phyloP scores from a whole-genome alignment of 2,329 filamentous ascomycete species.

The Penicillium paneum region DNA sequence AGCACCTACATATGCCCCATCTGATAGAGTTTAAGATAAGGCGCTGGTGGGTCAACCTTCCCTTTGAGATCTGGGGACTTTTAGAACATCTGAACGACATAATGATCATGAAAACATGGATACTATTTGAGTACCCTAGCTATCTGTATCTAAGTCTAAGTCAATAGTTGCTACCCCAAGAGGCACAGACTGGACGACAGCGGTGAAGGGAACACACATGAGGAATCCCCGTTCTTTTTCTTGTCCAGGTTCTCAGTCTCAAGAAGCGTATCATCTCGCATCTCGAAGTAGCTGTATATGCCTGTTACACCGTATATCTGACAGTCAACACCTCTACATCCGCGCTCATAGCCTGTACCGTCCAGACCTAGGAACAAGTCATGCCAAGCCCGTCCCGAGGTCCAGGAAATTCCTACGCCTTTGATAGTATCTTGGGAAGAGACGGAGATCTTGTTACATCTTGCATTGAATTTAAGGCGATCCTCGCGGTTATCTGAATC shows the following conservation, averaged over 20 bases:
- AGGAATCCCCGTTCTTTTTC: background rate
- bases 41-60: slow-evolving; percentile 12
- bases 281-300: too few relatives aligned
- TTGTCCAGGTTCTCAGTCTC: background rate
- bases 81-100: background rate
- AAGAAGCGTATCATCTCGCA: background rate
- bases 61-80: slow-evolving; percentile 4
- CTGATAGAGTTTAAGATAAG: slow-evolving; percentile 2
- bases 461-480: slow-evolving; percentile 22
- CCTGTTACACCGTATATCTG: background rate
- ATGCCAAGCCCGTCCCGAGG: slow-evolving; percentile 19
- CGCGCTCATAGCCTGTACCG: slow-evolving; percentile 9
- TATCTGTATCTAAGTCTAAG: background rate
- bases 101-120: too few relatives aligned
- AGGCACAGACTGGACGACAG: slow-evolving; percentile 24
- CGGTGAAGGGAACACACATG: slow-evolving; percentile 26
- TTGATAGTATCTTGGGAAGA: slow-evolving; percentile 21
- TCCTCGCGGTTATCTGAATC: slow-evolving; percentile 27
- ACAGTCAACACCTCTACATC: background rate
- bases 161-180: slow-evolving; percentile 8
- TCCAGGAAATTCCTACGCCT: slow-evolving; percentile 5
- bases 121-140: background rate
- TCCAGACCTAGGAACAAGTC: slow-evolving; percentile 22
- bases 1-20: background rate
- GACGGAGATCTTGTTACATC: slow-evolving; percentile 26